Percentiles rank a stretch among this genome's conserved stretches.
Evolutionary conservation across 768 basidiomycete genomes (phyloP).

Genomic region (Amanita polypyramis): DNA sequence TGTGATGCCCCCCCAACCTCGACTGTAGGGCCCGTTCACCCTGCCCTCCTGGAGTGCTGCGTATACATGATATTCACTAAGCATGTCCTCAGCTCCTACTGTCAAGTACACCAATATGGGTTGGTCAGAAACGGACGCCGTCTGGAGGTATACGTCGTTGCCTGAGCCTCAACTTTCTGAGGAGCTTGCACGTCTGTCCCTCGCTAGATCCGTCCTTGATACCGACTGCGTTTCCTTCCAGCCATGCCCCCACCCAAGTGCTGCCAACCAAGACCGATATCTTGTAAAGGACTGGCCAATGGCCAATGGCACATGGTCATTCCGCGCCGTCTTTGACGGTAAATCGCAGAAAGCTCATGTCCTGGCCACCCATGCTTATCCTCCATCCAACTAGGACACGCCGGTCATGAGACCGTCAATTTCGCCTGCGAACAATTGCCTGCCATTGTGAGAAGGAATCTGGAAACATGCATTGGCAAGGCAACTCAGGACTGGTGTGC

Average conservation of each 20-base stretch:
- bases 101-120: slow-evolving; percentile 27
- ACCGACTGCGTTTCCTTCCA: slow-evolving; percentile 37
- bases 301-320: slow-evolving; percentile 28
- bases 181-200: slow-evolving; percentile 30
- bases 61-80: slow-evolving; percentile 1
- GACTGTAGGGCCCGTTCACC: no score
- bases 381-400: slow-evolving; percentile 24
- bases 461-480: slow-evolving; percentile 8
- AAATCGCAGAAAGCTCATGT: background rate
- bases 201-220: slow-evolving; percentile 19
- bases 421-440: slow-evolving; percentile 25
- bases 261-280: slow-evolving; percentile 36
- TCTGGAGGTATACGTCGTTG: slow-evolving; percentile 27
- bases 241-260: slow-evolving; percentile 30
- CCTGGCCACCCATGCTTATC: background rate
- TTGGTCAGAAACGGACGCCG: slow-evolving; percentile 19
- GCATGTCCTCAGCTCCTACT: slow-evolving; percentile 7
- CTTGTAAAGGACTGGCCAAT: slow-evolving; percentile 29
- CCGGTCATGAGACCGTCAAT: slow-evolving; percentile 37
- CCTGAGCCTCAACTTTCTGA: slow-evolving; percentile 29
- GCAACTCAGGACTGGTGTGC: background rate
- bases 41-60: no score
- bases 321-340: slow-evolving; percentile 42
- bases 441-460: slow-evolving; percentile 17
- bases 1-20: background rate